Evolutionary conservation across 805 yeast species (phyloP).

Genomic region (Candida boidinii): DNA sequence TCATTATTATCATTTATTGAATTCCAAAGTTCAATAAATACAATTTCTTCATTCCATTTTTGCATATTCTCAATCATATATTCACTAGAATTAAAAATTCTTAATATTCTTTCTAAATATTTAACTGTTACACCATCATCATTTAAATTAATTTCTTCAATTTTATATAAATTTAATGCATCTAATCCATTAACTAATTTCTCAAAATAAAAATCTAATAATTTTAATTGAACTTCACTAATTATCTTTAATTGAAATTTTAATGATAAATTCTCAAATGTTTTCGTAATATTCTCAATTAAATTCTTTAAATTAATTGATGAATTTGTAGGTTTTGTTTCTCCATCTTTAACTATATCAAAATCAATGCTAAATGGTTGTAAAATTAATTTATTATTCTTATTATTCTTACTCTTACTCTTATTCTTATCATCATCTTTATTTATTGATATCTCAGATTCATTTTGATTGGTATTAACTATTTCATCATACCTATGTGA

Average conservation of each 20-base stretch:
- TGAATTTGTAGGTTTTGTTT: conserved; percentile 54
- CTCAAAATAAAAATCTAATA: conserved; percentile 44
- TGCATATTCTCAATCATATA: conserved; percentile 29
- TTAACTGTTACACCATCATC: no score
- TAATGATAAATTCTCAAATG: conserved; percentile 42
- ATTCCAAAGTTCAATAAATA: conserved; percentile 35
- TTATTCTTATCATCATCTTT: no score
- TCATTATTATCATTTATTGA: conserved; percentile 14
- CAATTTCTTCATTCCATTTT: conserved; percentile 33
- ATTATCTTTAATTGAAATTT: conserved; percentile 49
- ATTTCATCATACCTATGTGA: conserved; percentile 44
- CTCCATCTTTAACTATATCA: conserved; percentile 36
- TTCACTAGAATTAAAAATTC: conserved; percentile 28
- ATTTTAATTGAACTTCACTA: conserved; percentile 45
- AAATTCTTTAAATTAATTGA: conserved; percentile 50
- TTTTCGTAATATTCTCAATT: conserved; percentile 46
- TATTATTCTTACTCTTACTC: no score
- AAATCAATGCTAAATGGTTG: conserved; percentile 51
- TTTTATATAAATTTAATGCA: conserved; percentile 32
- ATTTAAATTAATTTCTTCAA: conserved; percentile 4
- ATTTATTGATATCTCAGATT: no score
- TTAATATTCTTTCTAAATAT: conserved; percentile 29
- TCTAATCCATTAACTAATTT: conserved; percentile 32
- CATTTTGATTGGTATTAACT: conserved; percentile 28
- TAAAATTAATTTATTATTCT: no score